Evolutionary conservation across 352 stramenopile species (phyloP), one percentile per base, ranked within the genome.

Genomic region (Phytophthora capsici): DNA sequence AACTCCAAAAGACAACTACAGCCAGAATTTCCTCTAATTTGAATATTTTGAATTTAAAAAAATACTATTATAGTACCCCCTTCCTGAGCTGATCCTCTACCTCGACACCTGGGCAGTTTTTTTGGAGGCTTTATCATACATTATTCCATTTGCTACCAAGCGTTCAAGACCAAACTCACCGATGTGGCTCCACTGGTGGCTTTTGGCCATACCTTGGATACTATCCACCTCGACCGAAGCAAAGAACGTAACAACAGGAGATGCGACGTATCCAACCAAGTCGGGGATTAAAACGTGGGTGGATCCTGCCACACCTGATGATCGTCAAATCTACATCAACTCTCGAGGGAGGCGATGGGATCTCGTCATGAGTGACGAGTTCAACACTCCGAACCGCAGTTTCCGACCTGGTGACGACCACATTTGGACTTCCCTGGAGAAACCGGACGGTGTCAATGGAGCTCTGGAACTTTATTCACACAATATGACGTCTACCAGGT

Each of bases 301-400:
- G 16, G 80, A 89, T 38, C 76, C 75, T 2, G 75, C 57, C 5
- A 89, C 80, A 10, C 62, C 62, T 6, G 23, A 53, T 2, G 54
- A 59, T 8, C 55, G 43, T 20, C 62, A 60, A 26, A 45, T 19
- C 4, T 64, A 64, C 46, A 48, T 28, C 1, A 64, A 45, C 4
- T 69, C 61, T 7, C 80, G 79, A 25, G 75, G 80, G 2, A 13
- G 48, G 0, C 58, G 43, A 23, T 90, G 80, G 75, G 53, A 90
- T n/a, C 63, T 96, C 2, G 78, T 94, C 28, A 98, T 98, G 88
- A 97, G 89, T 40, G 94, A 98, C 75, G 94, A 98, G 68, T 98
- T 98, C 72, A 89, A 98, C 69, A 82, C 80, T 38, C 76, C 90
- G 1, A 84, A 86, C 17, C 82, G 96, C 10, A 84, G 58, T 23